These are phyloP conservation scores for Annulohypoxylon bovei DNA, from an alignment of 495 filamentous ascomycete species.

Conservation along the genomic window DNA sequence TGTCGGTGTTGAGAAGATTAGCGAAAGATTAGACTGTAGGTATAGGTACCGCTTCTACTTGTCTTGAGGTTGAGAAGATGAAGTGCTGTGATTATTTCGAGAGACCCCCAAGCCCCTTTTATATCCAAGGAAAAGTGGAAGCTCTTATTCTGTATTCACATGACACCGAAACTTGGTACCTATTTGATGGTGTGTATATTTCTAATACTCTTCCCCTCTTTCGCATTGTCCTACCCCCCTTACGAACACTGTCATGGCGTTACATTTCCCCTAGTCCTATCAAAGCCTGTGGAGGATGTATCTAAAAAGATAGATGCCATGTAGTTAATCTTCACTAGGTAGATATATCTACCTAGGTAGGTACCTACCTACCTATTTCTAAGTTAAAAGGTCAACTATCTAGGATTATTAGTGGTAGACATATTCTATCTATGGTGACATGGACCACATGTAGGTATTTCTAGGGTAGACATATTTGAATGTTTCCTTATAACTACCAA, in stretches of 20 bases:
- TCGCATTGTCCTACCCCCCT: background rate
- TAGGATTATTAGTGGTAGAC: too few relatives aligned
- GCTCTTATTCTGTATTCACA: background rate
- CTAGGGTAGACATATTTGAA: too few relatives aligned
- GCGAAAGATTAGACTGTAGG: background rate
- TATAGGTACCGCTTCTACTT: background rate
- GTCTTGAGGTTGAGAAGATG: background rate
- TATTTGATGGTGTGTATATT: background rate
- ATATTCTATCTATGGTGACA: too few relatives aligned
- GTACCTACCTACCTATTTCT: too few relatives aligned
- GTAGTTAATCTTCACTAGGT: too few relatives aligned
- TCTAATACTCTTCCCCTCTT: background rate
- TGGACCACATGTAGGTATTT: too few relatives aligned
- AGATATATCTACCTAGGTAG: too few relatives aligned
- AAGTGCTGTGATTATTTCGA: background rate
- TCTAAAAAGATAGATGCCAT: too few relatives aligned
- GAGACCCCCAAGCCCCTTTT: background rate
- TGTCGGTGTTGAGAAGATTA: background rate
- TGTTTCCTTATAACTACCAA: background rate
- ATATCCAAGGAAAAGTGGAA: background rate
- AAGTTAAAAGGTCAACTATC: too few relatives aligned
- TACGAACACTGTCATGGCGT: background rate
- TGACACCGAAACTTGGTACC: background rate
- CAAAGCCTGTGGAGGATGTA: too few relatives aligned
- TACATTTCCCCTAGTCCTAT: background rate